phyloP scores from a whole-genome alignment of 2,329 filamentous ascomycete genomes.

The Biscogniauxia marginata region DNA sequence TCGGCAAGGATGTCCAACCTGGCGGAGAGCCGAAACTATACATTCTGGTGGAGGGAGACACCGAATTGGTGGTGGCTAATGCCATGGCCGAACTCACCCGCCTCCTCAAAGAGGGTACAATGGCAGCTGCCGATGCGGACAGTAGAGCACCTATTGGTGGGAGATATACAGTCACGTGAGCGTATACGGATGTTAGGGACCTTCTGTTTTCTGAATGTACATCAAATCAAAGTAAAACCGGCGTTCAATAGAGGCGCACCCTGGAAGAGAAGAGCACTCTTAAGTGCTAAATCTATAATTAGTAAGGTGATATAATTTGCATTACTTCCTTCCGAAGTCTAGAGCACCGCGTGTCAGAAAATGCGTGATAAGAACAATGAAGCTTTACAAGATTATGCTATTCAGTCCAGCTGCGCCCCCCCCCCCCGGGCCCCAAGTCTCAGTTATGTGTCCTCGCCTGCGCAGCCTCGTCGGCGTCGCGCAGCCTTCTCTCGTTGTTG shows the following conservation, averaged over 20 bases:
- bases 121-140: constrained; percentile 85
- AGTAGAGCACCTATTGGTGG: constrained; percentile 74
- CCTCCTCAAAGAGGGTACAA: constrained; percentile 83
- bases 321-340: background rate
- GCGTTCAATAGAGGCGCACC: constrained; percentile 5
- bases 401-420: background rate
- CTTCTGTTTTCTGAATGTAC: background rate
- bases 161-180: constrained; percentile 82
- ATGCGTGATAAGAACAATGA: background rate
- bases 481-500: constrained; percentile 59
- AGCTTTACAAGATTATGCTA: background rate
- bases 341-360: background rate
- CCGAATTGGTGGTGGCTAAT: constrained; percentile 84
- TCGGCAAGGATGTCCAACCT: constrained; percentile 75
- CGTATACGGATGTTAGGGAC: background rate
- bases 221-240: constrained; percentile 4
- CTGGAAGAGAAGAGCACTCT: background rate
- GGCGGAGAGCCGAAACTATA: constrained; percentile 90
- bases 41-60: constrained; percentile 96
- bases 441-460: constrained; percentile 59
- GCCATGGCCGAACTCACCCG: constrained; percentile 89
- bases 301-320: background rate
- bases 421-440: constrained; percentile 8
- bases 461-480: constrained; percentile 65
- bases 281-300: background rate